Conservation (phyloP, 805 yeast genomes). For the Starmerella roubikii region DNA sequence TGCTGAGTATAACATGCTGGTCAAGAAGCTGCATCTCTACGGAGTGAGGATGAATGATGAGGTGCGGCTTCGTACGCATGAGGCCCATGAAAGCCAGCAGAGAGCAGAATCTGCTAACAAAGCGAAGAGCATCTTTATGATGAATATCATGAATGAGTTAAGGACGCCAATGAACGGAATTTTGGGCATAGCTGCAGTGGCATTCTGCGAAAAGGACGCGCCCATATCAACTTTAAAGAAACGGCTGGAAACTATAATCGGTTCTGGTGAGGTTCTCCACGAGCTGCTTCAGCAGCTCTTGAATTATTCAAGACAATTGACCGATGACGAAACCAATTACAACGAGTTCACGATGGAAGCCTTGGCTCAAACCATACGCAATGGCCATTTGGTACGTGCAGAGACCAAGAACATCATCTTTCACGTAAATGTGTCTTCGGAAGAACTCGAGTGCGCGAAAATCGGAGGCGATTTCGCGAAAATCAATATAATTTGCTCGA, state of each 20-base stretch:
- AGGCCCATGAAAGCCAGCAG: slow-evolving; percentile 44
- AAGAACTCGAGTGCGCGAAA: slow-evolving; percentile 37
- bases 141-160: slow-evolving; percentile 87
- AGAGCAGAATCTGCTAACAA: slow-evolving; percentile 63
- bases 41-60: slow-evolving; percentile 77
- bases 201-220: slow-evolving; percentile 65
- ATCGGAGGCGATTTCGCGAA: slow-evolving; percentile 72
- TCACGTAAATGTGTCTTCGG: slow-evolving; percentile 43
- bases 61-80: slow-evolving; percentile 72
- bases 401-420: slow-evolving; percentile 56
- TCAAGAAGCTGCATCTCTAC: slow-evolving; percentile 72
- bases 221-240: slow-evolving; percentile 44
- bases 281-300: slow-evolving; percentile 82
- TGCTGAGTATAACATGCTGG: slow-evolving; percentile 82
- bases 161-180: slow-evolving; percentile 94
- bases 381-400: slow-evolving; percentile 48
- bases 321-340: slow-evolving; percentile 73
- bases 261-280: slow-evolving; percentile 76
- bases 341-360: slow-evolving; percentile 63
- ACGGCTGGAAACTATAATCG: slow-evolving; percentile 64
- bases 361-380: slow-evolving; percentile 62
- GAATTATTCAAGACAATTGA: slow-evolving; percentile 76
- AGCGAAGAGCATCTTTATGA: slow-evolving; percentile 84
- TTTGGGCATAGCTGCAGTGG: slow-evolving; percentile 87
- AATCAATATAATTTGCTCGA: slow-evolving; percentile 79